Evolutionary conservation across 352 stramenopile genomes (phyloP).

Genomic region (Globisporangium alternatum): DNA sequence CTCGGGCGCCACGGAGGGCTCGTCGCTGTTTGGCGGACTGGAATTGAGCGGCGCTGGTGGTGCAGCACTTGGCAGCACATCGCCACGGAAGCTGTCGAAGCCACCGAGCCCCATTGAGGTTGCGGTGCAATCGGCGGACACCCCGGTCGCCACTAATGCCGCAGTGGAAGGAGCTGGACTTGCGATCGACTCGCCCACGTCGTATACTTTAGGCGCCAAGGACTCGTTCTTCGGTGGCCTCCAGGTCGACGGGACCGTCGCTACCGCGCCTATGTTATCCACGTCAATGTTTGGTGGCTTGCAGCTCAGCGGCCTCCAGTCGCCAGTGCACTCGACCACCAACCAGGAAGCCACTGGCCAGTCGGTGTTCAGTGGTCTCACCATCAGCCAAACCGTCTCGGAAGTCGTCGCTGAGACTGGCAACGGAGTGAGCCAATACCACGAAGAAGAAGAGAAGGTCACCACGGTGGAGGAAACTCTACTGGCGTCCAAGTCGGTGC

Average conservation of each 20-base stretch:
- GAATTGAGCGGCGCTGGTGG: conserved; percentile 24
- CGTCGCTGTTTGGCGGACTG: conserved; percentile 38
- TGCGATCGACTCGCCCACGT: conserved; percentile 34
- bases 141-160: background rate
- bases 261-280: background rate
- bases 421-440: background rate
- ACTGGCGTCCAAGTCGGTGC: conserved; percentile 5
- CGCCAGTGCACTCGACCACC: conserved; percentile 7
- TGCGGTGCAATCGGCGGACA: conserved; percentile 1
- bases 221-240: conserved; percentile 51
- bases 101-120: conserved; percentile 6
- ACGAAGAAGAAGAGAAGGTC: conserved; percentile 1
- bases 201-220: conserved; percentile 12
- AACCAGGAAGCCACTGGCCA: background rate
- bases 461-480: background rate
- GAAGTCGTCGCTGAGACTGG: background rate
- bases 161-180: background rate
- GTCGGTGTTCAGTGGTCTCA: conserved; percentile 18
- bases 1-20: conserved; percentile 9
- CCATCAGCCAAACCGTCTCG: conserved; percentile 4
- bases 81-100: conserved; percentile 10
- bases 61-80: background rate
- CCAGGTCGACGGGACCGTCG: conserved; percentile 1
- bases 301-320: conserved; percentile 31
- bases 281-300: conserved; percentile 40